Base-by-base conservation (phyloP, 75 land plant genomes). In the Larix kaempferi region DNA sequence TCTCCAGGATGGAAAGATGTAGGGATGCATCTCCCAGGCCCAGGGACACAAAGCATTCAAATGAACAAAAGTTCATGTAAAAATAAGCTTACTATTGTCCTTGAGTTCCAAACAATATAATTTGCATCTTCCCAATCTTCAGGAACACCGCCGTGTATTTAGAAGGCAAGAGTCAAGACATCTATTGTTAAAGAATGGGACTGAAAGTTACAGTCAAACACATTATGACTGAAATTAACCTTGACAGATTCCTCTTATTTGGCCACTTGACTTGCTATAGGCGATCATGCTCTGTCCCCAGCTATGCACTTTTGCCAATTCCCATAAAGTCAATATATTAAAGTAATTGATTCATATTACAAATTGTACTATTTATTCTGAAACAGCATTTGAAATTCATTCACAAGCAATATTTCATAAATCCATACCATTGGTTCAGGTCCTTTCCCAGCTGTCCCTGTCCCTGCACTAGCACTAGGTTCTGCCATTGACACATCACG, bases 401-500 rank as follows among this genome's bases (percentile, higher is more conserved):
- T 69, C 41, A 22, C 72, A 69, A 2, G 49, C 44, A 69, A 1
- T 6, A 39, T 69, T 67, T 69, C 22, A 69, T 39, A 27, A 49
- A 41, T 57, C 64, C 82, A 44, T 56, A 95, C 88, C 87, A 74
- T 84, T 64, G 84, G 63, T 73, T 88, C 92, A 55, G 57, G 54
- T 15, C 76, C 82, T 75, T 88, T 87, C 11, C 82, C 88, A 10
- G 84, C 82, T 73, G 77, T 37, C 23, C 55, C 86, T 41, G 78
- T 55, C 81, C 76, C 76, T 73, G 86, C 78, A 77, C 49, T 60
- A 57, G 72, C 83, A 6, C 61, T 64, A 10, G 82, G 83, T 54
- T 95, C 99, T 59, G 90, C 74, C 97, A 94, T 93, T 33, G 86
- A 75, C 27, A 85, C 89, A 88, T 94, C 99, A 62, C 87, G 80